Percentiles rank a stretch among this genome's conserved stretches.
Conservation (phyloP, 108 stramenopile species). For the Schizochytrium sp. region DNA sequence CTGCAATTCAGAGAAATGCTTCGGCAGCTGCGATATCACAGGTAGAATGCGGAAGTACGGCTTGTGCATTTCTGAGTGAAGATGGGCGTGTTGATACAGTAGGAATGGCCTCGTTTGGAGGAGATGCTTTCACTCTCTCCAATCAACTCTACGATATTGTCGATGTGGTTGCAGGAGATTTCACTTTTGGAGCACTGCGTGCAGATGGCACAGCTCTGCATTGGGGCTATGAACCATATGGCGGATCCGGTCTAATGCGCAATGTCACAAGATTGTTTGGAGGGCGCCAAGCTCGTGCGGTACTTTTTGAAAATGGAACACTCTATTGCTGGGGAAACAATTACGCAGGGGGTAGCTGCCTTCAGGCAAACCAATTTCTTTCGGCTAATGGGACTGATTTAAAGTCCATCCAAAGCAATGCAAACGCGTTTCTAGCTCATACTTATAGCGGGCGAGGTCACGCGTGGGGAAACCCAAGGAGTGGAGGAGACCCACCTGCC, state of each 20-base stretch:
- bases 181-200: constrained; percentile 15
- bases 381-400: not conserved
- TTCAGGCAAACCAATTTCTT: not conserved
- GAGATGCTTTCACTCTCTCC: not conserved
- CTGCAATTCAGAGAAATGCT: not conserved
- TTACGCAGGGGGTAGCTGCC: not conserved
- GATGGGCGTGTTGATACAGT: not conserved
- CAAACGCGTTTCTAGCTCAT: constrained; percentile 10
- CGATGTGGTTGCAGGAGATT: not conserved
- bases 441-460: not conserved
- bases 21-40: not conserved
- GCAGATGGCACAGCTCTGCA: not conserved
- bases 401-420: not conserved
- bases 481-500: not conserved
- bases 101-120: not conserved
- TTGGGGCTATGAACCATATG: constrained; percentile 16
- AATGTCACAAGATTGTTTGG: not conserved
- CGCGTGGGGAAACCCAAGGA: not conserved
- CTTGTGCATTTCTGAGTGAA: not conserved
- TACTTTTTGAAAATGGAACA: constrained; percentile 5
- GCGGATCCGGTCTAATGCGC: not conserved
- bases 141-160: not conserved
- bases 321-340: constrained; percentile 7
- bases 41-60: not conserved
- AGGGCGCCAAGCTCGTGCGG: not conserved